Evolutionary conservation across 2,329 filamentous ascomycete species (phyloP), one percentile per base, ranked within the genome.

Genomic region (Tolypocladium amazonense): DNA sequence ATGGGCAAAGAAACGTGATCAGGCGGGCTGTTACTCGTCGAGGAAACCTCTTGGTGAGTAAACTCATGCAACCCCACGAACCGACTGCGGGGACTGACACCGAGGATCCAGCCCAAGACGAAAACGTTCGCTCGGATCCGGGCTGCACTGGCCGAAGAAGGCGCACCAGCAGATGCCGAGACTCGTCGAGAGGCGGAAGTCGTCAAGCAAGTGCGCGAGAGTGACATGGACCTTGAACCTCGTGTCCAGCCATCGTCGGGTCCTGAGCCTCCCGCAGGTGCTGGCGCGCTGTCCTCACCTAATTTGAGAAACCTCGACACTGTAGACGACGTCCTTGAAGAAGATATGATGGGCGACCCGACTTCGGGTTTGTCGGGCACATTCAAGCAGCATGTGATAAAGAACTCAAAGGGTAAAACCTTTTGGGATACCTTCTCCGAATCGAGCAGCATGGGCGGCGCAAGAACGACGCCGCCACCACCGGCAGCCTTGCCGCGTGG

Each of bases 71-170:
- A 15, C 41, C 35, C 15, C 25, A 8, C 38, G 8, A 37, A n/a
- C 30, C 8, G 38, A 52, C 50, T 56, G 38, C 47, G 14, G 35
- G n/a, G 30, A 12, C 52, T 59, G 45, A 59, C 41, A 9, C 59
- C 20, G 18, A 6, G 15, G 30, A 12, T 41, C 41, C 65, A 95
- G 90, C 94, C 95, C 15, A 99, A 97, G 79, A 94, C 93, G 0
- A 96, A 96, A 75, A 92, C 88, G 0, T 99, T 99, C 72, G 92
- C 92, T 6, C 88, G 94, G 14, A 96, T 99, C 65, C 86, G 90
- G 62, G 94, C 93, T 11, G 92, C 92, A 4, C 81, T 99, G 0
- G 81, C 90, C 60, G 94, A 99, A 75, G 94, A 99, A 75, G 83
- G 85, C 20, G 86, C 92, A 0, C 94, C 94, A 0, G 80, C 96